Conservation (phyloP, 2,329 filamentous ascomycete genomes). For the Scorias spongiosa region DNA sequence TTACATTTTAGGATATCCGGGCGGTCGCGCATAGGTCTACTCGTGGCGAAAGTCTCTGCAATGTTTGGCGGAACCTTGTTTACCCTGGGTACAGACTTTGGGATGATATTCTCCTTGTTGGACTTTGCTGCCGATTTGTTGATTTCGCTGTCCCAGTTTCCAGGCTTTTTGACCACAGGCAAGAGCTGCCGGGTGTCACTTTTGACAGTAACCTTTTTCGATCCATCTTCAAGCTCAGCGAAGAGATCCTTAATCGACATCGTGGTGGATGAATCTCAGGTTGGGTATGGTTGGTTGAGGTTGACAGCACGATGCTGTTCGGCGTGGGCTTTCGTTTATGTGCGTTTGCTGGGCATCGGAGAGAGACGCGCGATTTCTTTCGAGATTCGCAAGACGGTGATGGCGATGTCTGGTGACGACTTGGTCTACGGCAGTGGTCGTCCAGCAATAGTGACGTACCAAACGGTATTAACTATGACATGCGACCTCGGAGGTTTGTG, state of each 20-base stretch:
- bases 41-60: conserved; percentile 65
- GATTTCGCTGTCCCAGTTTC: conserved; percentile 19
- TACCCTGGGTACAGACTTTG: conserved; percentile 14
- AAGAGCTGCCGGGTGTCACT: conserved; percentile 15
- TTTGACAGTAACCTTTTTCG: conserved; percentile 7
- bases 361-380: too few relatives aligned
- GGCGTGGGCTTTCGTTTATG: neutral
- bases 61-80: conserved; percentile 58
- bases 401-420: too few relatives aligned
- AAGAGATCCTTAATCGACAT: conserved; percentile 17
- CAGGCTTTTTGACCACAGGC: conserved; percentile 18
- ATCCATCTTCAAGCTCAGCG: conserved; percentile 13
- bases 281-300: neutral
- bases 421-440: too few relatives aligned
- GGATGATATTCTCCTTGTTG: conserved; percentile 1
- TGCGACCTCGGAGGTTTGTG: too few relatives aligned
- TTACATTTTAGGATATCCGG: conserved; percentile 72
- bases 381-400: too few relatives aligned
- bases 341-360: neutral
- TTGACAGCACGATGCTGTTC: neutral
- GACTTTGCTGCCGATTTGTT: conserved; percentile 2
- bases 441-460: too few relatives aligned
- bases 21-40: conserved; percentile 64
- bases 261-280: neutral
- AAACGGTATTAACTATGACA: too few relatives aligned